phyloP scores from a whole-genome alignment of 148 eudicot species.

The Dianthus caryophyllus region DNA sequence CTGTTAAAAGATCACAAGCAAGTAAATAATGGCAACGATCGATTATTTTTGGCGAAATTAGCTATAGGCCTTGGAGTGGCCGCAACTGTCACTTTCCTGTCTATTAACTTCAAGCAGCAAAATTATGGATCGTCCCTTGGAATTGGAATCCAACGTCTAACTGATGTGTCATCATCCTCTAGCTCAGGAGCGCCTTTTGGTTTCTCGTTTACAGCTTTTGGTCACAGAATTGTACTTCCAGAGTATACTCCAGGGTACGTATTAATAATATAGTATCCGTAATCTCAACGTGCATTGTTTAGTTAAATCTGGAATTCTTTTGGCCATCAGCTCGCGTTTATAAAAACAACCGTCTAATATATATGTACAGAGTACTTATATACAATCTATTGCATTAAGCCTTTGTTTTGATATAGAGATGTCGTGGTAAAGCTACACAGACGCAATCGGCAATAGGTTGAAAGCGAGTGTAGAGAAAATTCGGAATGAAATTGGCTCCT shows the following conservation, averaged over 20 bases:
- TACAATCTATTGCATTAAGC: background rate
- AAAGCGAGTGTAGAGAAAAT: too few relatives aligned
- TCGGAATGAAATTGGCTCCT: too few relatives aligned
- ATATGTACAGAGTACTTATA: too few relatives aligned
- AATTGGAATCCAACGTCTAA: conserved; percentile 41
- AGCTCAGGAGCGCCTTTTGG: conserved; percentile 42
- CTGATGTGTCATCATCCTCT: conserved; percentile 56
- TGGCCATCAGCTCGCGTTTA: background rate
- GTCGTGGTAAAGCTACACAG: too few relatives aligned
- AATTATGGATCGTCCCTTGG: conserved; percentile 47
- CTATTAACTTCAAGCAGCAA: conserved; percentile 45
- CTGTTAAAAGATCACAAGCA: conserved; percentile 27
- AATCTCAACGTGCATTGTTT: background rate
- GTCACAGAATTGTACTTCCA: conserved; percentile 68
- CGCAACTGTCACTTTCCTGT: conserved; percentile 55
- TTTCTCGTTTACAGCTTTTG: conserved; percentile 65
- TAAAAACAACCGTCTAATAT: background rate
- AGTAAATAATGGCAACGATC: conserved; percentile 35
- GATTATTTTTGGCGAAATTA: conserved; percentile 57
- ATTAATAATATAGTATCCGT: conserved; percentile 11
- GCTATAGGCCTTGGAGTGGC: conserved; percentile 72
- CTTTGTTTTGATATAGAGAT: too few relatives aligned
- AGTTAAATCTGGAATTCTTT: background rate
- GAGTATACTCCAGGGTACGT: conserved; percentile 86
- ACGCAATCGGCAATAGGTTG: too few relatives aligned